A percentile compares a stretch with the other conserved stretches of the same genome.
Evolutionary conservation across 371 early-diverging fungal species (phyloP).

Genomic region (Thermomucor indicae-seudaticae): DNA sequence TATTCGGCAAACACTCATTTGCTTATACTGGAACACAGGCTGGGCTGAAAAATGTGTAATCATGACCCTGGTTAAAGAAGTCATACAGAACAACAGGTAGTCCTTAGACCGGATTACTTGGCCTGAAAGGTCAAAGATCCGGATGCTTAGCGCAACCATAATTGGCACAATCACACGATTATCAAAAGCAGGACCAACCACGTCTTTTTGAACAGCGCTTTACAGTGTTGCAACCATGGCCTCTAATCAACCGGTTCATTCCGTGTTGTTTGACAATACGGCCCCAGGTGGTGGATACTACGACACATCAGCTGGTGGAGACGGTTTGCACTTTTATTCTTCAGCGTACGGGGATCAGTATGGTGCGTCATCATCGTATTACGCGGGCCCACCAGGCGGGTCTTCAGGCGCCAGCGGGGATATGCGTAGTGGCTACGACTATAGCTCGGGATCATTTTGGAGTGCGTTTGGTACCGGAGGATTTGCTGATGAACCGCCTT

Average conservation of each 20-base stretch:
- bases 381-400: constrained; percentile 23
- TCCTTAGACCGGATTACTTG: no score
- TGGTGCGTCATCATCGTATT: constrained; percentile 37
- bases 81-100: no score
- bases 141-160: no score
- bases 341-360: constrained; percentile 59
- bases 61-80: no score
- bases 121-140: no score
- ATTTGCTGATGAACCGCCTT: constrained; percentile 78
- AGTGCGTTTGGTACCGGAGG: constrained; percentile 67
- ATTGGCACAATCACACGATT: no score
- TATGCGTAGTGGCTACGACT: constrained; percentile 57
- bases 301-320: constrained; percentile 23
- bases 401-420: constrained; percentile 35
- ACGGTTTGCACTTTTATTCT: constrained; percentile 64
- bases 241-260: constrained; percentile 43
- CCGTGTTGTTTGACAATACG: constrained; percentile 49
- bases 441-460: constrained; percentile 67
- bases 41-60: no score
- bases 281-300: constrained; percentile 33
- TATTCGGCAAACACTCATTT: no score
- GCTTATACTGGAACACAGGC: no score
- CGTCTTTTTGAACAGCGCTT: no score
- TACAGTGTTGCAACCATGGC: no score
- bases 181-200: no score